Base-by-base conservation (phyloP, 345 rosid species). In the Atalantia buxifolia region DNA sequence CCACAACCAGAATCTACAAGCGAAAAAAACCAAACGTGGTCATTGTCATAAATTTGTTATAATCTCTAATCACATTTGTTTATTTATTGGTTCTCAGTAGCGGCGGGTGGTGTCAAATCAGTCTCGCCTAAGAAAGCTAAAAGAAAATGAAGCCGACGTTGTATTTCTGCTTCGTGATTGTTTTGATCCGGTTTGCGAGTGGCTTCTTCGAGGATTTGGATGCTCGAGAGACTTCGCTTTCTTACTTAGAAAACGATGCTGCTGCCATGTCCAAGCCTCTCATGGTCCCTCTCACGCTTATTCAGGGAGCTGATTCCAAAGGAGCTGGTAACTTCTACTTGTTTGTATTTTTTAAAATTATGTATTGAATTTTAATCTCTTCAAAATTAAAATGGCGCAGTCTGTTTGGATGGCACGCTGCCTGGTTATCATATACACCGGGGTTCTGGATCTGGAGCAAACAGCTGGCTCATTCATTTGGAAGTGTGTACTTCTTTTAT, bases 371-470 rank as follows among this genome's bases (percentile, higher is more conserved):
- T 28, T 35, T 71, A 38, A 9, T 13, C 1, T 30, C 12, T 60
- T 53, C 19, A 4, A 53, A 1, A 53, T 53, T 55, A 73, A 40
- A 40, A 64, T 60, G 77, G 22, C 61, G 80, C 88, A 93, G 98
- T 94, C 40, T 94, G 98, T 59, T 76, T 93, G 81, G 98, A 94
- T 87, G 97, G 98, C 74, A 92, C 97, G 55, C 69, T 85, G 70
- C 98, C 98, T 55, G 98, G 95, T 72, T 94, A 94, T 81, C 98
- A 94, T 88, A 38, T 92, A 65, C 89, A 93, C 77, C 85, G 70
- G 16, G 98, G 98, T 69, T 81, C 75, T 50, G 97, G 97, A 72
- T 88, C 93, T 1, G 98, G 98, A 65, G 89, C 91, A 48, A 90
- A 89, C 68, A 82, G 90, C 69, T 95, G 99, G 99, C 87, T 95